Base-by-base conservation (phyloP, 805 yeast genomes). In the Priceomyces melissophilus region DNA sequence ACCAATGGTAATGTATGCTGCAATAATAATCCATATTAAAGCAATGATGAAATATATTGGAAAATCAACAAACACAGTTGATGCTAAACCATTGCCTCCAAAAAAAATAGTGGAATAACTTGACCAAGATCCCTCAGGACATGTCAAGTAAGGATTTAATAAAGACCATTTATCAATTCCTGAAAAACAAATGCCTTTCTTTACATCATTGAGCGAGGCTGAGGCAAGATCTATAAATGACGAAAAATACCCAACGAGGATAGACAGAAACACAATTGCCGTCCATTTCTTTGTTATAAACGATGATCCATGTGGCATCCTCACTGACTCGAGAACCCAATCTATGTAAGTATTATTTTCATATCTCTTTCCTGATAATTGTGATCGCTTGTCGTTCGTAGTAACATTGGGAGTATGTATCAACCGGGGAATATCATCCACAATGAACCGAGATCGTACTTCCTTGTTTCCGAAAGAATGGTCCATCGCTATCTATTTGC, bases 131-230 rank as follows among this genome's bases (percentile, higher is more conserved):
- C 63, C 65, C 1, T 50, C 55, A 1, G 73, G 73, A 44, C 75
- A 69, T 25, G 73, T 64, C 64, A 59, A 65, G 42, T 67, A 69
- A 3, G 74, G 75, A 43, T 60, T 61, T 15, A 69, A 45, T 12
- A 68, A 57, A 13, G 74, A 66, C 74, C 74, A 69, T 29, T 53
- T 50, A 40, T 65, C 67, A 8, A 59, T 45, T 30, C 56, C 52
- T 35, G 66, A 54, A 8, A 62, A 47, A 48, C 87, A 81, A 5
- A 71, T 48, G 0, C 86, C 86, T 43, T 68, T 71, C 38, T 75
- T 73, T 34, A 76, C 43, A 47, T 78, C 84, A 42, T 76, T 70
- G 34, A 80, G 57, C 67, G 73, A 68, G 16, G 69, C 75, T 1
- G 81, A 65, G 0, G 65, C 45, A 46, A 76, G 67, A 47, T 81